Base-by-base conservation (phyloP, 1,284 basidiomycete species). In the Cryptococcus depauperatus region DNA sequence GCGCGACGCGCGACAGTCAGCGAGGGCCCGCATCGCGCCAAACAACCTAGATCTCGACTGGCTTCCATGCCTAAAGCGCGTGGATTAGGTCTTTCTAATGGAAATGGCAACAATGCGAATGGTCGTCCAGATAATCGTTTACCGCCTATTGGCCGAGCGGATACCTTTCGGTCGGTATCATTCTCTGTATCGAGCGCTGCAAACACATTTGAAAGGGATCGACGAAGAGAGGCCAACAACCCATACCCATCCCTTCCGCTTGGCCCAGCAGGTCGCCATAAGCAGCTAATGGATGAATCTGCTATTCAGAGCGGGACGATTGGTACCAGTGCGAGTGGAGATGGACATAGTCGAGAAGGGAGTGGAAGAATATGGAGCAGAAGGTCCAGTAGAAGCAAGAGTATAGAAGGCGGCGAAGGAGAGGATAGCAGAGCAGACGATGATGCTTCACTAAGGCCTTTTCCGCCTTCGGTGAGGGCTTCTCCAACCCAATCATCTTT, bases 361-460 rank as follows among this genome's bases (percentile, higher is more conserved):
- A 27, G 27, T 21, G 35, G 48, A n/a, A 44, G 43, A 11, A 45
- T 19, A 5, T 6, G 18, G 7, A 33, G 32, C 16, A 14, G 22
- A 32, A 37, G 37, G 16, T 16, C 28, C 6, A 35, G 37, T 16
- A 34, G 30, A 18, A 48, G 43, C 13, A 28, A 8, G 28, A 14
- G 7, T 33, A 11, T 14, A 13, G 42, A 35, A 5, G 28, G 28
- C 7, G 48, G 13, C n/a, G 13, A 32, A 19, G 37, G 21, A 10
- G 27, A 33, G 26, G 26, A n/a, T 13, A 25, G 25, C 10, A 50
- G 43, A 19, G 88, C 88, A 23, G 88, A 92, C 61, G 88, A 92
- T 52, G 87, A 91, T 63, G 88, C 89, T 16, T 89, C 85, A 33
- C 73, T 90, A 27, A 79, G 88, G 21, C 89, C 88, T 3, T 70